Conservation (phyloP, 495 filamentous ascomycete genomes). For the Aspergillus kassunensis region DNA sequence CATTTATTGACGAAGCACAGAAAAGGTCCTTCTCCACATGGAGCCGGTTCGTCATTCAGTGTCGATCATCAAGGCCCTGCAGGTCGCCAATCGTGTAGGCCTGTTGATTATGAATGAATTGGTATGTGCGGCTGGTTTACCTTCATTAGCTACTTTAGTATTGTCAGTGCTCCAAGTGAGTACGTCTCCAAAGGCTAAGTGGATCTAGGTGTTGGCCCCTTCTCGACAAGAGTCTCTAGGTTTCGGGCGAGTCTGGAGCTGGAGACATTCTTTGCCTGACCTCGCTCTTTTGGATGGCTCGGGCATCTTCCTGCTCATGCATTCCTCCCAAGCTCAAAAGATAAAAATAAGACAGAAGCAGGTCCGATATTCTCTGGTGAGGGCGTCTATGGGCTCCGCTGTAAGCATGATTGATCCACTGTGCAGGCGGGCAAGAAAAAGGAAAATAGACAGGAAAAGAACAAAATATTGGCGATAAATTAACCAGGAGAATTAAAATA, state of each 20-base stretch:
- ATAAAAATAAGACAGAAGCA: slow-evolving; percentile 9
- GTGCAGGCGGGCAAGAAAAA: slow-evolving; percentile 5
- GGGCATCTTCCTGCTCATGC: slow-evolving; percentile 2
- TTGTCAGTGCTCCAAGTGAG: slow-evolving; percentile 1
- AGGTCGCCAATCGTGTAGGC: slow-evolving; percentile 13
- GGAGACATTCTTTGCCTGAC: slow-evolving; percentile 10
- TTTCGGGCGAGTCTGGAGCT: slow-evolving; percentile 11
- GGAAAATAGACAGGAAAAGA: not conserved
- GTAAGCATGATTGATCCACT: slow-evolving; percentile 5
- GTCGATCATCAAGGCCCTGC: slow-evolving; percentile 19
- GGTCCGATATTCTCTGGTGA: not conserved
- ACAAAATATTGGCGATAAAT: slow-evolving; percentile 6
- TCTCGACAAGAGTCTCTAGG: not conserved
- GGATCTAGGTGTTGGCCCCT: not conserved
- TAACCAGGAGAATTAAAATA: slow-evolving; percentile 17
- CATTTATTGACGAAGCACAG: not conserved
- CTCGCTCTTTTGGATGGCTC: slow-evolving; percentile 4
- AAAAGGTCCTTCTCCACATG: slow-evolving; percentile 16
- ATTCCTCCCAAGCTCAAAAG: not conserved
- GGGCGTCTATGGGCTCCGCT: not conserved
- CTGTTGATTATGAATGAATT: not conserved
- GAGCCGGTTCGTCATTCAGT: slow-evolving; percentile 5
- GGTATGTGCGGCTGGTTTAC: slow-evolving; percentile 9
- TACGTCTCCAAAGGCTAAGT: slow-evolving; percentile 18
- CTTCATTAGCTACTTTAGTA: slow-evolving; percentile 10